Conservation (phyloP, 257 asterid genomes). For the Nicotiana tomentosiformis region DNA sequence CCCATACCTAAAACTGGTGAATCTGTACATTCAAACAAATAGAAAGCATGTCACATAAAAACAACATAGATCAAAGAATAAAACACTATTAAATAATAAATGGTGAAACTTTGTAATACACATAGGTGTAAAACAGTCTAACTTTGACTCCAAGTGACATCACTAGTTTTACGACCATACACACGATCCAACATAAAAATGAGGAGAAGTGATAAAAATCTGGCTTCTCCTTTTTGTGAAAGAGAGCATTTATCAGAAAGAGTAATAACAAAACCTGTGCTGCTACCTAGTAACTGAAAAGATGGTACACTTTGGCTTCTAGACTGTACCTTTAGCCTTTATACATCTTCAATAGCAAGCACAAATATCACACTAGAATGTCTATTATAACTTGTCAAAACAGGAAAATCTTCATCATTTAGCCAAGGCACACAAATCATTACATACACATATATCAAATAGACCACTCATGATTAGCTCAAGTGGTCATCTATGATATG, state of each 20-base stretch:
- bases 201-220: not conserved
- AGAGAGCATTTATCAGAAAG: not conserved
- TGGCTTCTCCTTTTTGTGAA: not conserved
- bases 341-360: not conserved
- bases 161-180: not conserved
- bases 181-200: not conserved
- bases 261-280: not conserved
- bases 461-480: not conserved
- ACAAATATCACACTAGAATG: not conserved
- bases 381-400: not conserved
- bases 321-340: not conserved
- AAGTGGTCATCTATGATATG: not conserved
- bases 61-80: not conserved
- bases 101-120: not conserved
- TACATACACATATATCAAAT: not conserved
- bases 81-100: not conserved
- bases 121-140: not conserved
- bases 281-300: not conserved
- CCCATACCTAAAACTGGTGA: constrained; percentile 81
- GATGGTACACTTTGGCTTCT: not conserved
- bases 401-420: not conserved
- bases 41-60: constrained; percentile 14
- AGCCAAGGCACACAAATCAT: not conserved
- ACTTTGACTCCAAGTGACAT: not conserved
- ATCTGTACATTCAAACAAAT: constrained; percentile 34